A percentile compares a stretch with the other conserved stretches of the same genome.
Conservation (phyloP, 2,329 filamentous ascomycete genomes). For the Stemphylium lycopersici region DNA sequence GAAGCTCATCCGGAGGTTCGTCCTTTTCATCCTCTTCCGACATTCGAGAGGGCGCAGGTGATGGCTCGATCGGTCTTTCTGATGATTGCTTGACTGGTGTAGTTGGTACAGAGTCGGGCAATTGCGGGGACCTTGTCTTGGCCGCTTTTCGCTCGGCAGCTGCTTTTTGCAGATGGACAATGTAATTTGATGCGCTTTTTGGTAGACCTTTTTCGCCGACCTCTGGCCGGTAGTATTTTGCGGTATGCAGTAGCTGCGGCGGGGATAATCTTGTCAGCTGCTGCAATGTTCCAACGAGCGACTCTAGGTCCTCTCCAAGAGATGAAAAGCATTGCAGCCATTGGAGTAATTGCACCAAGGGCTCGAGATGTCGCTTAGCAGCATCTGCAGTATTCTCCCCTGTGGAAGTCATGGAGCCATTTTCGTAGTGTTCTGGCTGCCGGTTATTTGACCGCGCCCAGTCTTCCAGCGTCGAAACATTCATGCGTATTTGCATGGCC, state of each 20-base stretch:
- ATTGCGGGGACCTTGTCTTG: constrained; percentile 43
- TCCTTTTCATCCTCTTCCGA: constrained; percentile 66
- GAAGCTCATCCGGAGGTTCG: constrained; percentile 73
- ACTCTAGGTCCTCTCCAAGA: constrained; percentile 86
- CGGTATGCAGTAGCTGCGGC: constrained; percentile 88
- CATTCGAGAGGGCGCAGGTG: constrained; percentile 39
- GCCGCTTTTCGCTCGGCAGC: constrained; percentile 57
- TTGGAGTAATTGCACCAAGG: constrained; percentile 90
- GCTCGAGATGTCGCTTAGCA: constrained; percentile 81
- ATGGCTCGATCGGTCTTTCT: constrained; percentile 33
- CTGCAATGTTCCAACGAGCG: constrained; percentile 84
- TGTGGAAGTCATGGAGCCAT: constrained; percentile 81
- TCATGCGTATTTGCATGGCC: constrained; percentile 99
- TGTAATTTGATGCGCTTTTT: constrained; percentile 86
- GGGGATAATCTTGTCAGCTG: constrained; percentile 85
- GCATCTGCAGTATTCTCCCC: constrained; percentile 89
- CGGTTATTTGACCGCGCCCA: constrained; percentile 95
- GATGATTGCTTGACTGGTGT: constrained; percentile 39
- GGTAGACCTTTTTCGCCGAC: constrained; percentile 92
- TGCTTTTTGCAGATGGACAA: constrained; percentile 80
- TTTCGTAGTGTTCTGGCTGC: constrained; percentile 93
- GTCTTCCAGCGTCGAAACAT: constrained; percentile 91
- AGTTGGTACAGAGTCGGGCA: constrained; percentile 39
- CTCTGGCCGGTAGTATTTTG: constrained; percentile 91
- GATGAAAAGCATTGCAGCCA: constrained; percentile 99